phyloP scores from a whole-genome alignment of 805 yeast genomes.

The Kodamaea sagamina region DNA sequence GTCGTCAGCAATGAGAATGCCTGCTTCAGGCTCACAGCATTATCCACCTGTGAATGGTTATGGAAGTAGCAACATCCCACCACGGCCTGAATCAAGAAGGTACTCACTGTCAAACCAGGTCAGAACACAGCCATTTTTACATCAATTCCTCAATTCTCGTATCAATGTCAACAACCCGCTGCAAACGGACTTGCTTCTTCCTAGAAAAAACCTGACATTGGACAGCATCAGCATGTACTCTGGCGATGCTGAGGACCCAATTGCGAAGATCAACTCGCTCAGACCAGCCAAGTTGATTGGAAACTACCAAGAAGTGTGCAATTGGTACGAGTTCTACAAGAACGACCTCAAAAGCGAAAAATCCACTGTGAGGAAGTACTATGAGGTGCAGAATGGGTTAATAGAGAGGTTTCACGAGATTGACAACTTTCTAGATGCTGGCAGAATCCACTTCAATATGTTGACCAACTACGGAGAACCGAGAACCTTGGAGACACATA shows the following conservation, averaged over 20 bases:
- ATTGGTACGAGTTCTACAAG: conserved; percentile 30
- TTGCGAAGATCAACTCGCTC: conserved; percentile 24
- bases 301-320: conserved; percentile 27
- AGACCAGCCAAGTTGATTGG: conserved; percentile 42
- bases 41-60: not conserved
- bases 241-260: conserved; percentile 25
- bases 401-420: conserved; percentile 59
- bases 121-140: conserved; percentile 26
- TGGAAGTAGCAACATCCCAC: not conserved
- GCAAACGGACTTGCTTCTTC: conserved; percentile 9
- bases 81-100: not conserved
- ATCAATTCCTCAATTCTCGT: conserved; percentile 29
- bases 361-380: conserved; percentile 43
- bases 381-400: conserved; percentile 59
- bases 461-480: conserved; percentile 56
- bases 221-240: conserved; percentile 19
- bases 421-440: conserved; percentile 68
- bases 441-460: conserved; percentile 62
- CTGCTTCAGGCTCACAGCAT: not conserved
- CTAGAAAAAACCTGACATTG: conserved; percentile 5
- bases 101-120: conserved; percentile 1
- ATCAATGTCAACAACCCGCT: conserved; percentile 35
- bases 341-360: conserved; percentile 22
- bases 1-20: not conserved
- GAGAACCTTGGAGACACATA: conserved; percentile 23